Percentiles rank a stretch among this genome's conserved stretches.
Evolutionary conservation across 257 asterid genomes (phyloP).

Genomic region (Anisodus acutangulus): DNA sequence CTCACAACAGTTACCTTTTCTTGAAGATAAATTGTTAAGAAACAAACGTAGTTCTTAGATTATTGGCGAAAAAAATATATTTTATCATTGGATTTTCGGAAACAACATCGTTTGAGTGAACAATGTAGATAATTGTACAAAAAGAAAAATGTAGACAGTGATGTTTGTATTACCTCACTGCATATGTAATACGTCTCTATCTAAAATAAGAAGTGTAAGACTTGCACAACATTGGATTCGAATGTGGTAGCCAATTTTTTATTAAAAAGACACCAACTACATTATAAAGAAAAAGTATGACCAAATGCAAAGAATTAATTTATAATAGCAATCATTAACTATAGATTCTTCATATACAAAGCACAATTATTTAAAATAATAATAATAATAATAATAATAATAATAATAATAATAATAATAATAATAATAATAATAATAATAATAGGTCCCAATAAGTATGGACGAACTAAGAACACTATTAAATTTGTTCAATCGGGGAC

Average conservation of each 20-base stretch:
- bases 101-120: neutral
- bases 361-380: neutral
- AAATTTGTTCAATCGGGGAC: too few relatives aligned
- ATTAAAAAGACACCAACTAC: neutral
- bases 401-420: too few relatives aligned
- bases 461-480: neutral
- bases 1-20: too few relatives aligned
- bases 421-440: neutral
- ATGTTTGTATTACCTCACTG: slow-evolving; percentile 8
- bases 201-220: neutral
- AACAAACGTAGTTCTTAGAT: neutral
- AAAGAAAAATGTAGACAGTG: too few relatives aligned
- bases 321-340: neutral
- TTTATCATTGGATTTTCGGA: neutral
- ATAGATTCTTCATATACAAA: too few relatives aligned
- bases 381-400: neutral
- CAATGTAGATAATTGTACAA: neutral
- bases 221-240: neutral
- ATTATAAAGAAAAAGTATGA: neutral
- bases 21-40: neutral
- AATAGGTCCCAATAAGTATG: too few relatives aligned
- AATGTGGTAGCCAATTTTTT: neutral
- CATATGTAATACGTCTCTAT: slow-evolving; percentile 13
- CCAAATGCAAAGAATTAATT: neutral
- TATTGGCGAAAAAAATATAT: neutral